Evolutionary conservation across 352 stramenopile genomes (phyloP).

Genomic region (Thalassiosira tumida): DNA sequence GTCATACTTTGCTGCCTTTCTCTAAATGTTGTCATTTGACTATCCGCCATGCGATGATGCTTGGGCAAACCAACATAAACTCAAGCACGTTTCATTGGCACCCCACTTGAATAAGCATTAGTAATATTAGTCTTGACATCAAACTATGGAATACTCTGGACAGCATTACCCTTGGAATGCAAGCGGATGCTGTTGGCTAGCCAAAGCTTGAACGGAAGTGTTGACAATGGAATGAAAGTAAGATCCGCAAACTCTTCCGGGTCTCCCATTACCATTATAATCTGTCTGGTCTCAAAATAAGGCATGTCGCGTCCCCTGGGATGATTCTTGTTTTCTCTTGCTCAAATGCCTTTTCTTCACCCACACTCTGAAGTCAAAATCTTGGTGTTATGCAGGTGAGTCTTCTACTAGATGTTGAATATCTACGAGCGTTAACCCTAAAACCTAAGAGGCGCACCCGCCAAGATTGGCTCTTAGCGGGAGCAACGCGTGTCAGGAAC

Average conservation of each 20-base stretch:
- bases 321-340: conserved; percentile 27
- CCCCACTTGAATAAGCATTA: conserved; percentile 16
- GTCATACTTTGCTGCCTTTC: conserved; percentile 26
- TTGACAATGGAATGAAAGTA: conserved; percentile 32
- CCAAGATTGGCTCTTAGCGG: too few relatives aligned
- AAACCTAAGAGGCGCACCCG: too few relatives aligned
- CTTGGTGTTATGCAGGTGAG: conserved; percentile 72
- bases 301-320: not conserved
- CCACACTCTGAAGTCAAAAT: conserved; percentile 44
- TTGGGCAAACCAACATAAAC: conserved; percentile 27
- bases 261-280: conserved; percentile 20
- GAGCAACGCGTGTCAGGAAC: too few relatives aligned
- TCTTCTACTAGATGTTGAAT: too few relatives aligned
- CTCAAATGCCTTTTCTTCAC: conserved; percentile 51
- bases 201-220: conserved; percentile 38
- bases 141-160: not conserved
- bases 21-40: conserved; percentile 1
- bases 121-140: not conserved
- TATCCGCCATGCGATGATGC: not conserved
- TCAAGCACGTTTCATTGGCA: not conserved
- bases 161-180: conserved; percentile 8
- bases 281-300: conserved; percentile 42
- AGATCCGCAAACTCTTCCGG: conserved; percentile 64
- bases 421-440: too few relatives aligned
- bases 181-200: conserved; percentile 32